Evolutionary conservation across 2,329 filamentous ascomycete species (phyloP).

Genomic region (Bimuria novae-zelandiae): DNA sequence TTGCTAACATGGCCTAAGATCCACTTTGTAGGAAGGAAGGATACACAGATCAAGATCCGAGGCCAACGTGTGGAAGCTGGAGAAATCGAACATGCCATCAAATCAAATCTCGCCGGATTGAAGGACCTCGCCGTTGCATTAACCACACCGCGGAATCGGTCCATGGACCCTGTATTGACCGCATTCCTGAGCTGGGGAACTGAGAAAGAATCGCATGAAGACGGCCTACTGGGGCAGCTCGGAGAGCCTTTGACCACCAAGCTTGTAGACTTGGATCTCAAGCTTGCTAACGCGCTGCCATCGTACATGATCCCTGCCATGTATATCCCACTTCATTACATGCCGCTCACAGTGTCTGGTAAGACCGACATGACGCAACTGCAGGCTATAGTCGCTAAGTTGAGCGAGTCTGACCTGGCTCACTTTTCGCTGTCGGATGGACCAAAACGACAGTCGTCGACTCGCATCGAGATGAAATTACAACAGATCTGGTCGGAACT

Average conservation of each 20-base stretch:
- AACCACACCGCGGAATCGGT: background rate
- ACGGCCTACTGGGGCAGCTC: background rate
- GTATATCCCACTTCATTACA: slow-evolving; percentile 40
- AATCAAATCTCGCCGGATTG: background rate
- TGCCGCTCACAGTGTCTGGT: slow-evolving; percentile 42
- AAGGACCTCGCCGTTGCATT: slow-evolving; percentile 1
- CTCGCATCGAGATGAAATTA: slow-evolving; percentile 6
- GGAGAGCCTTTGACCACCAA: background rate
- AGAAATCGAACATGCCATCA: slow-evolving; percentile 2
- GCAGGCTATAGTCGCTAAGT: slow-evolving; percentile 20
- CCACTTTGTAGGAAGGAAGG: background rate
- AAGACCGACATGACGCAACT: slow-evolving; percentile 39
- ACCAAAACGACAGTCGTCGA: slow-evolving; percentile 14
- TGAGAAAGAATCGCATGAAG: background rate
- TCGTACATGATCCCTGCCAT: slow-evolving; percentile 45
- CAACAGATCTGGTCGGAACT: slow-evolving; percentile 14
- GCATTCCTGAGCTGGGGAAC: background rate
- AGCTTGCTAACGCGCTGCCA: background rate
- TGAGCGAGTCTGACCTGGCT: background rate
- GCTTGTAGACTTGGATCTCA: background rate
- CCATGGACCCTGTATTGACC: background rate
- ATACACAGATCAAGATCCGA: slow-evolving; percentile 11
- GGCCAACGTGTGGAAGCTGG: slow-evolving; percentile 5
- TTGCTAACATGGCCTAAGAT: background rate
- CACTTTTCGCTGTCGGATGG: slow-evolving; percentile 1